phyloP scores from a whole-genome alignment of 2,329 filamentous ascomycete genomes.

The Shiraia sp. region DNA sequence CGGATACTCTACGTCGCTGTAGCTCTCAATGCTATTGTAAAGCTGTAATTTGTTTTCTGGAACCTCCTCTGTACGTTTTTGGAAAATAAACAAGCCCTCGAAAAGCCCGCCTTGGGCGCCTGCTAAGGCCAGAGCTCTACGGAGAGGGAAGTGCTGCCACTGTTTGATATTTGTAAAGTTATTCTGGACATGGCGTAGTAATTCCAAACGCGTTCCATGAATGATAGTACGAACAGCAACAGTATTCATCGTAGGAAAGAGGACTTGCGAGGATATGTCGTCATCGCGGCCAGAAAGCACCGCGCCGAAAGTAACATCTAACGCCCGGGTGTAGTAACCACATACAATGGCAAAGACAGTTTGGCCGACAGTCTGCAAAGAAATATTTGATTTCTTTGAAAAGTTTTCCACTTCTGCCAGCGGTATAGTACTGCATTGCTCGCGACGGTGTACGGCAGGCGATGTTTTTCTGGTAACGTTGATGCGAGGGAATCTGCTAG shows the following conservation, averaged over 20 bases:
- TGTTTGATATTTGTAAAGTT: conserved; percentile 68
- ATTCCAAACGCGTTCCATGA: conserved; percentile 66
- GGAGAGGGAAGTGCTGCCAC: conserved; percentile 76
- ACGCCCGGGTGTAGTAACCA: conserved; percentile 62
- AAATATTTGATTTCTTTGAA: conserved; percentile 69
- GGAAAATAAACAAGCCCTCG: conserved; percentile 69
- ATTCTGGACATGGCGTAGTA: conserved; percentile 75
- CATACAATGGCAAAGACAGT: conserved; percentile 75
- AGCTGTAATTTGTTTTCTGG: conserved; percentile 41
- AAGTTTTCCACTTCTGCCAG: conserved; percentile 56
- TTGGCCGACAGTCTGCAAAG: conserved; percentile 75
- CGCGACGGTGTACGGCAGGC: conserved; percentile 46
- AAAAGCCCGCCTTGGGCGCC: conserved; percentile 57
- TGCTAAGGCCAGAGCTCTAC: conserved; percentile 65
- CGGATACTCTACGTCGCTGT: conserved; percentile 76
- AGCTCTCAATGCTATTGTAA: conserved; percentile 65
- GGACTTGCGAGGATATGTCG: conserved; percentile 65
- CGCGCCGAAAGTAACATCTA: conserved; percentile 81
- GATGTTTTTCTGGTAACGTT: conserved; percentile 4
- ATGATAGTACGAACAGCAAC: conserved; percentile 74
- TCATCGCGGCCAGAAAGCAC: conserved; percentile 84
- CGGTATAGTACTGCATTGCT: conserved; percentile 52
- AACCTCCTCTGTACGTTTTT: conserved; percentile 52
- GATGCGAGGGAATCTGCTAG: conserved; percentile 43
- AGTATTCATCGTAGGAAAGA: conserved; percentile 94